Percentiles rank a stretch among this genome's conserved stretches.
Conservation (phyloP, 768 basidiomycete species). For the Termitomyces sp. region DNA sequence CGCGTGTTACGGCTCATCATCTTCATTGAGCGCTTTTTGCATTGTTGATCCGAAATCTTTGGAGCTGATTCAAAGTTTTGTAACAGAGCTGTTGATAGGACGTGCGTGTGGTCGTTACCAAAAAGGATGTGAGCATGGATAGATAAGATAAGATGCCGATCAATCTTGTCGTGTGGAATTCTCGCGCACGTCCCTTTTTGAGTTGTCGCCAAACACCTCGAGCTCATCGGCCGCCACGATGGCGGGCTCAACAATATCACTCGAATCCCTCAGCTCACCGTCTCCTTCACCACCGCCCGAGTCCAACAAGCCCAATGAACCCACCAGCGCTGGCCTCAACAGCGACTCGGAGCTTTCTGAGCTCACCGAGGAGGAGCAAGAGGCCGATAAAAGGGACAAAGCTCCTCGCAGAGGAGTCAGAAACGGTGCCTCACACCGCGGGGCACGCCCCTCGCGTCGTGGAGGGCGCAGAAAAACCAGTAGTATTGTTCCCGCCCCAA, state of each 20-base stretch:
- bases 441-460: conserved; percentile 18
- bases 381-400: conserved; percentile 30
- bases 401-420: conserved; percentile 18
- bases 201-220: conserved; percentile 25
- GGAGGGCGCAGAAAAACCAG: conserved; percentile 26
- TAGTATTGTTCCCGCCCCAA: conserved; percentile 70
- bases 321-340: conserved; percentile 40
- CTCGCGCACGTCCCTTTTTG: conserved; percentile 26
- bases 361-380: conserved; percentile 78
- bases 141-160: conserved; percentile 32
- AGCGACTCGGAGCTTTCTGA: conserved; percentile 77
- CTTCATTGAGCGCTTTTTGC: neutral
- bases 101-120: neutral
- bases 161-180: conserved; percentile 22
- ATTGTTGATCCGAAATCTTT: neutral
- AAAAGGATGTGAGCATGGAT: neutral
- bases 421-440: conserved; percentile 11
- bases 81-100: neutral
- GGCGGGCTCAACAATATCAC: conserved; percentile 58
- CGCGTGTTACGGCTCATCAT: neutral
- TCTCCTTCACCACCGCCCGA: conserved; percentile 47
- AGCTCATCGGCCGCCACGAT: conserved; percentile 28
- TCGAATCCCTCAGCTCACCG: conserved; percentile 62
- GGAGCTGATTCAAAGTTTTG: neutral
- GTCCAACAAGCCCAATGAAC: conserved; percentile 15